Percentiles rank a stretch among this genome's conserved stretches.
Evolutionary conservation across 441 rosid species (phyloP).

Genomic region (Pelargonium fulgidum): DNA sequence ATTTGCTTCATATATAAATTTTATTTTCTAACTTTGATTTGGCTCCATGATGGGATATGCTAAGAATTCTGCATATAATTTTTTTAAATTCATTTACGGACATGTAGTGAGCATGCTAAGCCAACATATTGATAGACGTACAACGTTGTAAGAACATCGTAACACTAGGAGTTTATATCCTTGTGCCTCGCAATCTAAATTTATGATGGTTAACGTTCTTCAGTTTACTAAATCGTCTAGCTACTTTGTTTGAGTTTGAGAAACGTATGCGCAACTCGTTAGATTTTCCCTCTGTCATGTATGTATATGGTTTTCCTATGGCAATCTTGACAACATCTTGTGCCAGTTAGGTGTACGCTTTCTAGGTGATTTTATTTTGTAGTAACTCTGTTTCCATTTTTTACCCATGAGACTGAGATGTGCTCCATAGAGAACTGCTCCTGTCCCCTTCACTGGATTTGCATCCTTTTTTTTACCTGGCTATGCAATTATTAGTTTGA

Average conservation of each 20-base stretch:
- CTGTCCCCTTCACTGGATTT: background rate
- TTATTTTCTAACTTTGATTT: background rate
- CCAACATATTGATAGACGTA: background rate
- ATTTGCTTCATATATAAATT: background rate
- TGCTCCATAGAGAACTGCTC: background rate
- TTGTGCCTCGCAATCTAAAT: background rate
- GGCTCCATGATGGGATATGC: constrained; percentile 1
- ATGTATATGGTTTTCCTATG: background rate
- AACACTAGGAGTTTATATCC: background rate
- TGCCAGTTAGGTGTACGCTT: background rate
- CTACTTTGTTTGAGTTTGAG: background rate
- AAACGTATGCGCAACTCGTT: constrained; percentile 3
- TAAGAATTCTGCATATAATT: constrained; percentile 1
- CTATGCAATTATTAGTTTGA: background rate
- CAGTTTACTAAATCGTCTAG: background rate
- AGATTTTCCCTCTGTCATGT: background rate
- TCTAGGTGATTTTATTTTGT: background rate
- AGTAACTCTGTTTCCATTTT: constrained; percentile 7
- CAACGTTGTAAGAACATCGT: background rate
- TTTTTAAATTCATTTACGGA: background rate
- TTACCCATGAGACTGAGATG: background rate
- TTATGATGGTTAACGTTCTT: background rate
- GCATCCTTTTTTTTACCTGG: constrained; percentile 2
- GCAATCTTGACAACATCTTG: background rate
- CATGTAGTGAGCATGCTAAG: background rate